These are phyloP conservation scores for Coprinopsis marcescibilis DNA, from an alignment of 768 basidiomycete species.

Conservation along the genomic window DNA sequence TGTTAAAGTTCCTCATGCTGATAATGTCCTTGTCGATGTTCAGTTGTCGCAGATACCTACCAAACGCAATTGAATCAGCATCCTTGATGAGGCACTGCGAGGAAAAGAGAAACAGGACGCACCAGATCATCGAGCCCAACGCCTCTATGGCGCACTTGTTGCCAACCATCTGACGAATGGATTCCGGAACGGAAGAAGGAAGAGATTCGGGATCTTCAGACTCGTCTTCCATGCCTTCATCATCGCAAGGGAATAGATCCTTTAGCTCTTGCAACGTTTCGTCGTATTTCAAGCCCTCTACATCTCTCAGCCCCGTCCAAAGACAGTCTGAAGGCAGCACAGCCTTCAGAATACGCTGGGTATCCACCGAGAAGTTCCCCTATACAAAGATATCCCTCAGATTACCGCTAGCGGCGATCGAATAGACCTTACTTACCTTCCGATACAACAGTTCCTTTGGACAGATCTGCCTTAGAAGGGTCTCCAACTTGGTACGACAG, in stretches of 20 bases:
- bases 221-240: constrained; percentile 30
- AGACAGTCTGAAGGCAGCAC: constrained; percentile 76
- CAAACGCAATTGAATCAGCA: constrained; percentile 24
- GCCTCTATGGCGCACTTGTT: constrained; percentile 72
- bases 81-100: too few relatives aligned
- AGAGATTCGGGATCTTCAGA: constrained; percentile 34
- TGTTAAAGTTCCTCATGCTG: constrained; percentile 95
- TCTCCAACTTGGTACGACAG: constrained; percentile 89
- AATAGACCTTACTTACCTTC: constrained; percentile 63
- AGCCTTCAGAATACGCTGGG: constrained; percentile 75
- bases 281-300: constrained; percentile 79
- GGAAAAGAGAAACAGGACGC: constrained; percentile 14
- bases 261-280: constrained; percentile 65
- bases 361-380: constrained; percentile 83
- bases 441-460: constrained; percentile 89
- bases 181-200: constrained; percentile 51
- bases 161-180: constrained; percentile 68
- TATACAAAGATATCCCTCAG: constrained; percentile 23
- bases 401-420: not conserved
- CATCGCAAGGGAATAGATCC: constrained; percentile 51
- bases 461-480: constrained; percentile 82
- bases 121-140: constrained; percentile 91
- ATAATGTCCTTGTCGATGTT: constrained; percentile 96
- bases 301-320: constrained; percentile 80
- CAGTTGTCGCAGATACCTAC: constrained; percentile 77